phyloP scores from a whole-genome alignment of 78 protist genomes.

The Tieghemostelium lacteum region DNA sequence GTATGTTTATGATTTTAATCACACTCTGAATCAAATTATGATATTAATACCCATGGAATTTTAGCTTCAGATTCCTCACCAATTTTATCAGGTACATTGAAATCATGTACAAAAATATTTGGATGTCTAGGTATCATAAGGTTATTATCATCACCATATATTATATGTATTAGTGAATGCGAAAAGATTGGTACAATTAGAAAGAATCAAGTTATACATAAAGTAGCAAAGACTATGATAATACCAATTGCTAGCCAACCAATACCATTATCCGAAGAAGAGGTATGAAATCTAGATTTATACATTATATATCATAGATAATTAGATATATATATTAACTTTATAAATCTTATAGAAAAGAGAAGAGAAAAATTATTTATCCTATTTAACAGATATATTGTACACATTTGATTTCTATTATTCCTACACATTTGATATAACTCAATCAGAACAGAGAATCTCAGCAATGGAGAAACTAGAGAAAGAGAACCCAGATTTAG shows the following conservation, averaged over 20 bases:
- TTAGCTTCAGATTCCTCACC: conserved; percentile 20
- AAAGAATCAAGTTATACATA: conserved; percentile 27
- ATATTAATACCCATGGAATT: neutral
- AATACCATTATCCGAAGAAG: conserved; percentile 48
- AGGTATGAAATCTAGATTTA: conserved; percentile 4
- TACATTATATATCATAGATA: neutral
- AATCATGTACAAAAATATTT: conserved; percentile 31
- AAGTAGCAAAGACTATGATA: conserved; percentile 26
- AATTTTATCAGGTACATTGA: conserved; percentile 32
- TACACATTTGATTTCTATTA: conserved; percentile 75
- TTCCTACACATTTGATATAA: conserved; percentile 72
- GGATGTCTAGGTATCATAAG: conserved; percentile 70
- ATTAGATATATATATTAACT: neutral
- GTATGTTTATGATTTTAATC: neutral
- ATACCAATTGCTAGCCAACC: conserved; percentile 40
- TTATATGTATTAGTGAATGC: conserved; percentile 42
- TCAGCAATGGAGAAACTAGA: conserved; percentile 5
- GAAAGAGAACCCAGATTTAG: neutral
- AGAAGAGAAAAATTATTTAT: conserved; percentile 74
- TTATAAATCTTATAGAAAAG: conserved; percentile 12
- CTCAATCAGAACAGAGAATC: conserved; percentile 61
- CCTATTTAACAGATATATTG: conserved; percentile 38
- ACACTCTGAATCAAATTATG: neutral
- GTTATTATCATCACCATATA: conserved; percentile 55
- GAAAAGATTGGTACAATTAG: conserved; percentile 42